A percentile compares a stretch with the other conserved stretches of the same genome.
phyloP scores from a whole-genome alignment of 805 yeast species.

The Candida gorgasii region DNA sequence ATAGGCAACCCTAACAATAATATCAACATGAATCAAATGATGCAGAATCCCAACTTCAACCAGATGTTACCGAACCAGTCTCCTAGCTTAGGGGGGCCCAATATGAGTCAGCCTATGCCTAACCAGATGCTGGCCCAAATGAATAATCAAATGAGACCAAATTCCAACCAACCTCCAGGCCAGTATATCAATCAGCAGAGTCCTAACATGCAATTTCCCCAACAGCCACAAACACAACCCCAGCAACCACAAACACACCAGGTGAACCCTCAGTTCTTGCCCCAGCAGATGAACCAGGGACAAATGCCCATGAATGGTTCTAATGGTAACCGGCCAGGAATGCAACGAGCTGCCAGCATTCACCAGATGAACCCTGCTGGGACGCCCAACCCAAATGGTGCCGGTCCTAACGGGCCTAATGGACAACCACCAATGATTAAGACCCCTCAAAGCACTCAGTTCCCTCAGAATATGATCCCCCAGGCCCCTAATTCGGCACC shows the following conservation, averaged over 20 bases:
- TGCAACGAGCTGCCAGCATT: slow-evolving; percentile 23
- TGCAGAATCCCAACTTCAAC: slow-evolving; percentile 11
- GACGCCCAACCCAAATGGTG: slow-evolving; percentile 2
- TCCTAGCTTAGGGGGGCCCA: slow-evolving; percentile 4
- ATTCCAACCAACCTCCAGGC: slow-evolving; percentile 1
- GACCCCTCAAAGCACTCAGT: slow-evolving; percentile 7
- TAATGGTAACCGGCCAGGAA: slow-evolving; percentile 17
- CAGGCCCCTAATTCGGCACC: slow-evolving; percentile 27
- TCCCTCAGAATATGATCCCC: slow-evolving; percentile 8
- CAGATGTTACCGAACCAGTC: slow-evolving; percentile 4
- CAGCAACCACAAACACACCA: slow-evolving; percentile 11
- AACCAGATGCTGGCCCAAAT: not conserved
- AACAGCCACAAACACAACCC: slow-evolving; percentile 12
- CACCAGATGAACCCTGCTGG: slow-evolving; percentile 19
- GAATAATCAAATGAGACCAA: not conserved
- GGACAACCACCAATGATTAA: slow-evolving; percentile 10
- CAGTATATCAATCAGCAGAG: slow-evolving; percentile 15
- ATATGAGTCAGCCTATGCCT: slow-evolving; percentile 7
- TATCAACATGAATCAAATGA: slow-evolving; percentile 9
- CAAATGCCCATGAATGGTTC: slow-evolving; percentile 9
- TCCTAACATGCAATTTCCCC: slow-evolving; percentile 15
- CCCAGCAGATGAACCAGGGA: slow-evolving; percentile 10
- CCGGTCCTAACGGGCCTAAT: slow-evolving; percentile 6
- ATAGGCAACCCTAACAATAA: slow-evolving; percentile 1
- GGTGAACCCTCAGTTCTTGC: slow-evolving; percentile 11